Evolutionary conservation across 345 rosid genomes (phyloP).

Genomic region (Eucalyptus albens): DNA sequence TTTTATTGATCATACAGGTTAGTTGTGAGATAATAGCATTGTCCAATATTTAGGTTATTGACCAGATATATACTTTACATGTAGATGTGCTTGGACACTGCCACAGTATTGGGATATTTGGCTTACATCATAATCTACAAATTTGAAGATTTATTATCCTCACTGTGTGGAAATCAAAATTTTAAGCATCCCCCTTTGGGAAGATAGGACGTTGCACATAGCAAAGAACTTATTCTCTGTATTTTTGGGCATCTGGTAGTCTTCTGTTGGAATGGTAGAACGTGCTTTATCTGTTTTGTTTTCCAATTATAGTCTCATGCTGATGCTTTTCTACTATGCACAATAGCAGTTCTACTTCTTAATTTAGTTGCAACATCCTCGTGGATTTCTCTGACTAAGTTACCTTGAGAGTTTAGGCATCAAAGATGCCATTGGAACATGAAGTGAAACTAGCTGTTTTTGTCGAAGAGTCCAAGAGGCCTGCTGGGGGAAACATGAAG

Average conservation of each 20-base stretch:
- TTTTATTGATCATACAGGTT: too few relatives aligned
- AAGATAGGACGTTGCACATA: too few relatives aligned
- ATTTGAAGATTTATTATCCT: too few relatives aligned
- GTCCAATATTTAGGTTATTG: too few relatives aligned
- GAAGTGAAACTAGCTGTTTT: not conserved
- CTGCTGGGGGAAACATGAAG: too few relatives aligned
- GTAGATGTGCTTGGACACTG: too few relatives aligned
- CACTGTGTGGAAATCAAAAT: too few relatives aligned
- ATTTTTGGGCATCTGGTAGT: not conserved
- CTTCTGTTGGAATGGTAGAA: not conserved
- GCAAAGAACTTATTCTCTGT: not conserved
- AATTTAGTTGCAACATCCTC: not conserved
- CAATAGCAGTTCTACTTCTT: not conserved
- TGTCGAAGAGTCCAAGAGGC: not conserved
- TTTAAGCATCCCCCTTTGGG: too few relatives aligned
- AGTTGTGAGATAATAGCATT: too few relatives aligned
- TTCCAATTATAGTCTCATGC: not conserved
- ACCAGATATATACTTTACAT: too few relatives aligned
- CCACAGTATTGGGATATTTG: too few relatives aligned
- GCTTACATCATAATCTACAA: too few relatives aligned
- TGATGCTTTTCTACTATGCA: not conserved
- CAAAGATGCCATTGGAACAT: not conserved
- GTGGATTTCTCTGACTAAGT: not conserved
- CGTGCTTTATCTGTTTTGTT: not conserved
- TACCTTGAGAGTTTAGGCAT: not conserved